Evolutionary conservation across 345 rosid species (phyloP).

Genomic region (Syzygium oleosum): DNA sequence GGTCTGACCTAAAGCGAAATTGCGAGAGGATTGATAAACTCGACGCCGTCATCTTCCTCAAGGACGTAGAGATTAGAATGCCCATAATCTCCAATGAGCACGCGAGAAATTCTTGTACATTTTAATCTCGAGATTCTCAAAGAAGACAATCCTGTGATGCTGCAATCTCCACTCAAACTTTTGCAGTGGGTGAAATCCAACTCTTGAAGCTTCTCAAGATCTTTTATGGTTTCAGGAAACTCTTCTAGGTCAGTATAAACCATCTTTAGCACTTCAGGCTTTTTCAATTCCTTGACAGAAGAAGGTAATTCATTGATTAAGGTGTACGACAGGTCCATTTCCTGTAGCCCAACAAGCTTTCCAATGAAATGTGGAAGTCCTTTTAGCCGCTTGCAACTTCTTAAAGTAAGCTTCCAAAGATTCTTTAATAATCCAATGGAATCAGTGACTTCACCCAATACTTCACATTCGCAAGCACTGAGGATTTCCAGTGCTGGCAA

Average conservation of each 20-base stretch:
- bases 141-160: not conserved
- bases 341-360: not conserved
- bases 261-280: not conserved
- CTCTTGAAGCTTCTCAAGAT: not conserved
- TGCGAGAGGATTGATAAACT: no score
- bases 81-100: rapidly evolving
- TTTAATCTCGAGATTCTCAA: no score
- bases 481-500: not conserved
- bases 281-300: not conserved
- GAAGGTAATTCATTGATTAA: not conserved
- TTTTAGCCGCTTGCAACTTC: not conserved
- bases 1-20: not conserved
- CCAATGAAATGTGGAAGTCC: not conserved
- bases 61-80: not conserved
- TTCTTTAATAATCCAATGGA: not conserved
- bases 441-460: not conserved
- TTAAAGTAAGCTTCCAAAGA: not conserved
- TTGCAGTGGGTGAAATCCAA: not conserved
- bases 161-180: not conserved
- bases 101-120: not conserved
- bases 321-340: not conserved
- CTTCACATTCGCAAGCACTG: not conserved
- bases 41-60: not conserved
- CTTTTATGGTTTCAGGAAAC: not conserved
- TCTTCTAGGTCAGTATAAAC: not conserved